Evolutionary conservation across 768 basidiomycete species (phyloP).

Genomic region (Termitomyces sp.): DNA sequence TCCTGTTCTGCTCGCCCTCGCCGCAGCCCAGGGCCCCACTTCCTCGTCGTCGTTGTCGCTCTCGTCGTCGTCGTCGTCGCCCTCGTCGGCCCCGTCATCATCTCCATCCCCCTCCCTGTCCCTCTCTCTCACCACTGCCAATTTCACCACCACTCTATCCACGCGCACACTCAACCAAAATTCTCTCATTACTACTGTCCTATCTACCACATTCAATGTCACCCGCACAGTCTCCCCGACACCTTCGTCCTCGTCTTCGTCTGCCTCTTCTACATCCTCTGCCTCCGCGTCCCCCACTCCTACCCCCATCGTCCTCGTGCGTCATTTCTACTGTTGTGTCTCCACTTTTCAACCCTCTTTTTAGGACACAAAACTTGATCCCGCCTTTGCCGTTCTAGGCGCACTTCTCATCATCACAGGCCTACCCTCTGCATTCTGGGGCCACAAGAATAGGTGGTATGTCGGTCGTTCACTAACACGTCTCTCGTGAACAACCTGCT

Average conservation of each 20-base stretch:
- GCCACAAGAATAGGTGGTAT: constrained; percentile 94
- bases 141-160: constrained; percentile 41
- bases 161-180: constrained; percentile 42
- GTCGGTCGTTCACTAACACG: constrained; percentile 19
- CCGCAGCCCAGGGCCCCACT: neutral
- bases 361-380: constrained; percentile 68
- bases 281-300: constrained; percentile 42
- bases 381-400: constrained; percentile 87
- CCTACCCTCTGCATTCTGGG: constrained; percentile 84
- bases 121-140: constrained; percentile 50
- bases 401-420: constrained; percentile 86
- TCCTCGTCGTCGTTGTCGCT: constrained; percentile 21
- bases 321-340: constrained; percentile 7
- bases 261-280: constrained; percentile 29
- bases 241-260: constrained; percentile 26
- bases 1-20: constrained; percentile 12
- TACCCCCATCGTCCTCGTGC: constrained; percentile 36
- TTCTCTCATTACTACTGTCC: constrained; percentile 44
- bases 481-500: constrained; percentile 13
- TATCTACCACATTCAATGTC: constrained; percentile 61
- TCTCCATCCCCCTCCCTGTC: constrained; percentile 37
- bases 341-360: constrained; percentile 19
- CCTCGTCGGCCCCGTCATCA: constrained; percentile 19
- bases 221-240: constrained; percentile 50
- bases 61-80: constrained; percentile 4